phyloP scores from a whole-genome alignment of 371 early-diverging fungal species.

The Polyrhizophydium stewartii region DNA sequence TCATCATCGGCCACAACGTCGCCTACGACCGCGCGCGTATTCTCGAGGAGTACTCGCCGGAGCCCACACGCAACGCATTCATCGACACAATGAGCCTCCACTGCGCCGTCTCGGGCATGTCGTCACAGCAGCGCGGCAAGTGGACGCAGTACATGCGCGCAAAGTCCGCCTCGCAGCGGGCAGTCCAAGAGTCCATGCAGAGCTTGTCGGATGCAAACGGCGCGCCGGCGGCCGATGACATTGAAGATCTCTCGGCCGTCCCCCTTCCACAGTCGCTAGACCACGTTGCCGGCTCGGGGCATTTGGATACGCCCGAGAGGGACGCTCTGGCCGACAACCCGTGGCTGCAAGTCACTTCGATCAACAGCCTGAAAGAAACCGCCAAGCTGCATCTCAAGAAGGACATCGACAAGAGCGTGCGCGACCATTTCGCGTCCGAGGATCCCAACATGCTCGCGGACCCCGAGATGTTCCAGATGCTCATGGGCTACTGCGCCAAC shows the following conservation, averaged over 20 bases:
- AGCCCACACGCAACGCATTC: constrained; percentile 48
- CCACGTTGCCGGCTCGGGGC: too few species aligned
- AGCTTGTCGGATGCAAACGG: too few species aligned
- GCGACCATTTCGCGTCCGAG: constrained; percentile 67
- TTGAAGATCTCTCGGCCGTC: too few species aligned
- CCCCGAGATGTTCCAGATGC: constrained; percentile 48
- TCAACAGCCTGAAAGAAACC: constrained; percentile 76
- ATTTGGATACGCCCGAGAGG: too few species aligned
- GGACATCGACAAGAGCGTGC: constrained; percentile 67
- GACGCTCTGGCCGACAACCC: too few species aligned
- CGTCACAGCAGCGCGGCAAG: constrained; percentile 78
- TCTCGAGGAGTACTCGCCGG: constrained; percentile 75
- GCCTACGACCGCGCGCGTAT: constrained; percentile 89
- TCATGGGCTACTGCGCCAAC: constrained; percentile 83
- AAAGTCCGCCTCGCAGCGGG: constrained; percentile 2
- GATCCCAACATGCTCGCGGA: constrained; percentile 45
- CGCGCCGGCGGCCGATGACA: too few species aligned
- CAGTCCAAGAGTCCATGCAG: too few species aligned
- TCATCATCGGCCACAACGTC: constrained; percentile 91
- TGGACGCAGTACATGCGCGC: constrained; percentile 47
- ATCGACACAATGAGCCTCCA: constrained; percentile 95
- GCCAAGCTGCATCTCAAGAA: constrained; percentile 72
- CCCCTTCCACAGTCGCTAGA: too few species aligned
- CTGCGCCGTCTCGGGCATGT: constrained; percentile 85
- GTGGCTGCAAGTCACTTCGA: too few species aligned